phyloP scores from a whole-genome alignment of 139 green algal genomes.

The Bryopsis sp. region DNA sequence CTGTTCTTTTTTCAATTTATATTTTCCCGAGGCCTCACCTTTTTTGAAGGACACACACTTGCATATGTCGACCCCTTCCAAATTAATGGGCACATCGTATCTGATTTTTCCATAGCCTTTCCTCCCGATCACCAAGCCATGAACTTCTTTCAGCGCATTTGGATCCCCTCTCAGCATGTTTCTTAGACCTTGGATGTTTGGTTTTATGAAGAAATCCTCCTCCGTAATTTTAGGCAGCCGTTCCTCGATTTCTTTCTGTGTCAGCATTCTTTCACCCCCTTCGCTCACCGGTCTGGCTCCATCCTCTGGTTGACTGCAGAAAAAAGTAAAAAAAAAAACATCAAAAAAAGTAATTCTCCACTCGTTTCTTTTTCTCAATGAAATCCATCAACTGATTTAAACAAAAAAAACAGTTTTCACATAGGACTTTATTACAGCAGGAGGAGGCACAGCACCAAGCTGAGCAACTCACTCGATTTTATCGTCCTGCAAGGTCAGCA shows the following conservation, averaged over 20 bases:
- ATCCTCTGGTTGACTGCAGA: too few relatives aligned
- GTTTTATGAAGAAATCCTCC: neutral
- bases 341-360: too few relatives aligned
- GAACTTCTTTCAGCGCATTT: neutral
- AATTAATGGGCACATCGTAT: neutral
- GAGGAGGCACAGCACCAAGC: too few relatives aligned
- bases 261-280: too few relatives aligned
- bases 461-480: too few relatives aligned
- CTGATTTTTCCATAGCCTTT: neutral
- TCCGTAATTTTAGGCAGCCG: neutral
- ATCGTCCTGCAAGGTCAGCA: too few relatives aligned
- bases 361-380: too few relatives aligned
- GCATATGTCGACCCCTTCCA: neutral
- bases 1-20: neutral
- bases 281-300: too few relatives aligned
- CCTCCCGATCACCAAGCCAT: neutral
- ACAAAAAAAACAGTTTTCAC: too few relatives aligned
- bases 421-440: too few relatives aligned
- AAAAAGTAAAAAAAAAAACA: too few relatives aligned
- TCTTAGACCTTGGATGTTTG: neutral
- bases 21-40: neutral
- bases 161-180: constrained; percentile 3
- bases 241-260: neutral
- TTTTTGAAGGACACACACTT: neutral
- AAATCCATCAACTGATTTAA: too few relatives aligned